Evolutionary conservation across 306 rosid genomes (phyloP).

Genomic region (Urtica urens): DNA sequence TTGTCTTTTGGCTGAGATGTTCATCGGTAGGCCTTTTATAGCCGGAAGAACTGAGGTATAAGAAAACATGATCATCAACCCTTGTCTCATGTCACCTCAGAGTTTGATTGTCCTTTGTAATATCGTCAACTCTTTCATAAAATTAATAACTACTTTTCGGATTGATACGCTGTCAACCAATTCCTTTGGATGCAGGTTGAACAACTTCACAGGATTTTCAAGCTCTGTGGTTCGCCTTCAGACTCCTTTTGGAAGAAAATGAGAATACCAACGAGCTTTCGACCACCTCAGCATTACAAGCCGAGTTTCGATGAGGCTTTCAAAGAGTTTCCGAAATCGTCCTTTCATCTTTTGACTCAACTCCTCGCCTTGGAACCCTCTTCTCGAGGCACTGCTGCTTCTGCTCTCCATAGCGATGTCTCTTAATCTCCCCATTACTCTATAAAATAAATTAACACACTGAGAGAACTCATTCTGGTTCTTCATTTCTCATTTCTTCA

Average conservation of each 20-base stretch:
- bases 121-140: not conserved
- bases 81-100: not conserved
- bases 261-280: constrained; percentile 44
- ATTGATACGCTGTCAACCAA: not conserved
- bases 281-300: constrained; percentile 60
- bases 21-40: constrained; percentile 56
- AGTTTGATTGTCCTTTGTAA: not conserved
- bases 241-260: constrained; percentile 78
- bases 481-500: constrained; percentile 12
- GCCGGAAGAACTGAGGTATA: constrained; percentile 83
- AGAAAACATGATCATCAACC: constrained; percentile 10
- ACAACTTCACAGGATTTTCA: constrained; percentile 75
- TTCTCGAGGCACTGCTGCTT: constrained; percentile 60
- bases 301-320: constrained; percentile 53
- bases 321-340: constrained; percentile 53
- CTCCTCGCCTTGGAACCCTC: constrained; percentile 76
- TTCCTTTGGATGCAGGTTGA: constrained; percentile 52
- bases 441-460: no score
- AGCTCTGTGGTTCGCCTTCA: constrained; percentile 85
- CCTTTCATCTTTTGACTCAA: constrained; percentile 55
- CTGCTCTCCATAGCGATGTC: constrained; percentile 59
- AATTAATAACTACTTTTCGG: not conserved
- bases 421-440: no score
- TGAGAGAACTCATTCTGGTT: not conserved
- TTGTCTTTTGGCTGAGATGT: constrained; percentile 83